phyloP scores from a whole-genome alignment of 2,329 filamentous ascomycete species.

The Coniella lustricola region DNA sequence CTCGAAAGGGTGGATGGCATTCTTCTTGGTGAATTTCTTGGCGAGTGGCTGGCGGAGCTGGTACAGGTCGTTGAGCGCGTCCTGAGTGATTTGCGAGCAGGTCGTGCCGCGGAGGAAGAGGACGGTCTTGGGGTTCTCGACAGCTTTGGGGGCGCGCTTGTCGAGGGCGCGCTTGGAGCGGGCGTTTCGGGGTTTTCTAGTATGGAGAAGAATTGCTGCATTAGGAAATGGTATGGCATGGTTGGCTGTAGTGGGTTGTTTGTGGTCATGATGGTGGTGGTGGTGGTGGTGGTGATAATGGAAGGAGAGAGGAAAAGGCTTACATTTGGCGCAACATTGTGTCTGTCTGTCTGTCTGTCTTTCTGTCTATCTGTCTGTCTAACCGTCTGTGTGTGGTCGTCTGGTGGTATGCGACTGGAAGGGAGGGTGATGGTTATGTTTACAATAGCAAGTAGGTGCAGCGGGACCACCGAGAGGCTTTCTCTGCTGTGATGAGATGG shows the following conservation, averaged over 20 bases:
- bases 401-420: too few species aligned
- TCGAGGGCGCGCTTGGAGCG: conserved; percentile 93
- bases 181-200: conserved; percentile 59
- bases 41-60: conserved; percentile 76
- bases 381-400: conserved; percentile 13
- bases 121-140: conserved; percentile 85
- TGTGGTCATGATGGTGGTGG: too few species aligned
- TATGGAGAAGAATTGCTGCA: too few species aligned
- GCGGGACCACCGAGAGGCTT: too few species aligned
- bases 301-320: too few species aligned
- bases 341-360: conserved; percentile 15
- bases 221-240: too few species aligned
- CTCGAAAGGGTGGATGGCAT: conserved; percentile 90
- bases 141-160: conserved; percentile 79
- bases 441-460: too few species aligned
- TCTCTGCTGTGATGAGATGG: too few species aligned
- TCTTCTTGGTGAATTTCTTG: conserved; percentile 96
- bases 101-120: conserved; percentile 84
- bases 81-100: conserved; percentile 75
- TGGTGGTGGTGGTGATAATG: background rate
- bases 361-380: conserved; percentile 15
- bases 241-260: background rate
- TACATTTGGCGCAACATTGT: conserved; percentile 45
- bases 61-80: conserved; percentile 78
- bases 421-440: too few species aligned